A percentile compares a stretch with the other conserved stretches of the same genome.
phyloP scores from a whole-genome alignment of 441 rosid species.

The Erodium texanum region DNA sequence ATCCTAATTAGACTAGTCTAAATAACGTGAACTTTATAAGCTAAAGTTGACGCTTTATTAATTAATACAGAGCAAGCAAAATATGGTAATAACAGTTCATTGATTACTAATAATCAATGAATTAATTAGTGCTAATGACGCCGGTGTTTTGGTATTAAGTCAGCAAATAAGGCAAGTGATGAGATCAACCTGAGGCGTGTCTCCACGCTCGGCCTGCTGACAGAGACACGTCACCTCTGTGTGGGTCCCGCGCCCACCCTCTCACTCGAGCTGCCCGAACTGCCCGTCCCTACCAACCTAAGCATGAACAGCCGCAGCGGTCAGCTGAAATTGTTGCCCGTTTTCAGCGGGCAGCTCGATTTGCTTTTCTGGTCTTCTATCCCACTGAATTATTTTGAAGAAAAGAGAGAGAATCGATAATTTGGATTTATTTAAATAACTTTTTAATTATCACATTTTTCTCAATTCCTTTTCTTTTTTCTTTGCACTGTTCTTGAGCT shows the following conservation, averaged over 20 bases:
- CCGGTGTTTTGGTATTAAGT: background rate
- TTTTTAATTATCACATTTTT: background rate
- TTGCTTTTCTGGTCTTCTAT: conserved; percentile 24
- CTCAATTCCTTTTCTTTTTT: background rate
- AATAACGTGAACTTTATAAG: too few species aligned
- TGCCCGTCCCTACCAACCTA: conserved; percentile 9
- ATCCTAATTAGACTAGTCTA: too few species aligned
- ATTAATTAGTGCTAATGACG: background rate
- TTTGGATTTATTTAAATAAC: background rate
- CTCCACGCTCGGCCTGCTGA: conserved; percentile 15
- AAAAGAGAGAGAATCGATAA: conserved; percentile 21
- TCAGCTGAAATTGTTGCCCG: conserved; percentile 11
- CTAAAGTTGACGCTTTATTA: too few species aligned
- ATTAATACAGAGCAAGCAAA: too few species aligned
- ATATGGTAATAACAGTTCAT: background rate
- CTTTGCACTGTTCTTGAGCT: too few species aligned
- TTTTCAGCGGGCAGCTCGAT: conserved; percentile 21
- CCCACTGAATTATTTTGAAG: conserved; percentile 15
- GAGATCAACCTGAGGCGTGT: conserved; percentile 21
- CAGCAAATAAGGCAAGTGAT: conserved; percentile 6
- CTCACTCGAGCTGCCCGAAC: conserved; percentile 20
- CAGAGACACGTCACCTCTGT: conserved; percentile 28
- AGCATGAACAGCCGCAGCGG: conserved; percentile 6
- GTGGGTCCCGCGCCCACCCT: conserved; percentile 18
- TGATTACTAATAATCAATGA: background rate